Evolutionary conservation across 1,139 yeast genomes (phyloP).

Genomic region (Nakaseomyces sp.): DNA sequence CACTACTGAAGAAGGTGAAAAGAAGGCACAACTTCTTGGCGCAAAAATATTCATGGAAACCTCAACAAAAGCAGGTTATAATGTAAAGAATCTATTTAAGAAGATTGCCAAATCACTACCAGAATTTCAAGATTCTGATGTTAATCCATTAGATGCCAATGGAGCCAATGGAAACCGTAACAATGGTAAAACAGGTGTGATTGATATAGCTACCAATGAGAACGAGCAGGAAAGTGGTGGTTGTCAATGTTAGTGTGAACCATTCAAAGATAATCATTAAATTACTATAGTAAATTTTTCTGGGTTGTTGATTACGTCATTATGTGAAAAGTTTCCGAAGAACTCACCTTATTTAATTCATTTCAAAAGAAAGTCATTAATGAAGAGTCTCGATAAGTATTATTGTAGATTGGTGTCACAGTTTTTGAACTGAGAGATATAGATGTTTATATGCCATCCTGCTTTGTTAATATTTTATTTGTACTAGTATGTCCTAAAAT

Average conservation of each 20-base stretch:
- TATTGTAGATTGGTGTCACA: no score
- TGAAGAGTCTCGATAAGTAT: no score
- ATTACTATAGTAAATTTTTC: no score
- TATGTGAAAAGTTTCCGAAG: no score
- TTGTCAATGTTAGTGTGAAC: constrained; percentile 22
- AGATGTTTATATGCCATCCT: no score
- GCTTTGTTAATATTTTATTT: no score
- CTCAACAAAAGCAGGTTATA: constrained; percentile 89
- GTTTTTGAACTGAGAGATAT: no score
- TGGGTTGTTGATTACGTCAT: no score
- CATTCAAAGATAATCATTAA: no score
- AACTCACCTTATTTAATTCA: no score
- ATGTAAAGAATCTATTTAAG: constrained; percentile 80
- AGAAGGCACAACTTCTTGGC: constrained; percentile 66
- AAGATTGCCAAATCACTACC: constrained; percentile 88
- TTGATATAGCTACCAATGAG: constrained; percentile 26
- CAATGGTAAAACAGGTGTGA: constrained; percentile 25
- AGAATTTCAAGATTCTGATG: constrained; percentile 52
- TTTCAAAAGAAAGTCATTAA: no score
- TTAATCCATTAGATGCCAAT: constrained; percentile 34
- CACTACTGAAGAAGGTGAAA: constrained; percentile 69
- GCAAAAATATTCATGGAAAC: constrained; percentile 84
- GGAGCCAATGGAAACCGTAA: constrained; percentile 12
- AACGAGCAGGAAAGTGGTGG: constrained; percentile 24
- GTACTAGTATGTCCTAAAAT: not conserved